Conservation (phyloP, 768 basidiomycete genomes). For the Suillus cothurnatus region DNA sequence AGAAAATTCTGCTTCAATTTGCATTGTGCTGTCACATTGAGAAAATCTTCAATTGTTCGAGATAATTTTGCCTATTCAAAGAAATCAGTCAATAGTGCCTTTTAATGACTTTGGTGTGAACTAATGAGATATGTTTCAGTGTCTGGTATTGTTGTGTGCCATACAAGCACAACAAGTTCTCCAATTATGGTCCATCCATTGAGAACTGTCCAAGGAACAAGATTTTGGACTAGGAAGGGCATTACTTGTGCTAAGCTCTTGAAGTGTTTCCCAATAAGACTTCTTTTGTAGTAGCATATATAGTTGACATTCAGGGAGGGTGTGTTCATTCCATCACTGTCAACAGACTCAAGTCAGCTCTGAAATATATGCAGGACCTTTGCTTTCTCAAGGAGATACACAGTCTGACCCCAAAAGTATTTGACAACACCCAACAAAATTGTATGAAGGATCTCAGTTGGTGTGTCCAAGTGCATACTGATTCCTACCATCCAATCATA, state of each 20-base stretch:
- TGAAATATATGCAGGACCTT: constrained; percentile 23
- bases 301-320: constrained; percentile 30
- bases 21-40: constrained; percentile 15
- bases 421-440: constrained; percentile 34
- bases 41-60: constrained; percentile 22
- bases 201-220: constrained; percentile 15
- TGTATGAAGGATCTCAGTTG: constrained; percentile 33
- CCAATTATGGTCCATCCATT: constrained; percentile 17
- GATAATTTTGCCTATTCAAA: constrained; percentile 14
- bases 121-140: constrained; percentile 20
- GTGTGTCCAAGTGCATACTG: constrained; percentile 34
- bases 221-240: constrained; percentile 25
- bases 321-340: constrained; percentile 22
- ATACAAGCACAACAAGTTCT: constrained; percentile 22
- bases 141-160: constrained; percentile 31
- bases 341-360: constrained; percentile 25
- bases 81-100: not conserved
- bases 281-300: constrained; percentile 32
- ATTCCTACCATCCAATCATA: constrained; percentile 20
- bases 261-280: constrained; percentile 32
- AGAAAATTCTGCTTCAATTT: too few relatives aligned
- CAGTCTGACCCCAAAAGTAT: constrained; percentile 30
- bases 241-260: constrained; percentile 32
- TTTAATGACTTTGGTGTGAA: not conserved
- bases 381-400: constrained; percentile 19